phyloP scores from a whole-genome alignment of 1,139 yeast genomes.

The Saccharomyces hybrid region DNA sequence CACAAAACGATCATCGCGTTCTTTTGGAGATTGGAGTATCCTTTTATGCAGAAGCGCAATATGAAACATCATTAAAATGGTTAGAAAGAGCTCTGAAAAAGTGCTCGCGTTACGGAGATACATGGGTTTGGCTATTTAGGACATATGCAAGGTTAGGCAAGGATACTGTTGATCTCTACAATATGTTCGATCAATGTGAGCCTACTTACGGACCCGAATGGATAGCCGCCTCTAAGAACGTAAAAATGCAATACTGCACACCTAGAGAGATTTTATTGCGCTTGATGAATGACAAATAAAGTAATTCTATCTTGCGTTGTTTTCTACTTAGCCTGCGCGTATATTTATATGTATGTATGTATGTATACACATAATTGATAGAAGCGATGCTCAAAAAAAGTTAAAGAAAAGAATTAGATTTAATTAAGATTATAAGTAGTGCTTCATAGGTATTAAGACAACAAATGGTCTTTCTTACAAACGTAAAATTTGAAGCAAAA shows the following conservation, averaged over 20 bases:
- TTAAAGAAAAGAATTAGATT: not conserved
- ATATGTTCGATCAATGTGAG: conserved; percentile 36
- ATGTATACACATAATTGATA: not conserved
- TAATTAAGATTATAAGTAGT: conserved; percentile 5
- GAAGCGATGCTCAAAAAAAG: not conserved
- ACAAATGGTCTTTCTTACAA: not conserved
- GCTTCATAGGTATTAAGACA: not conserved
- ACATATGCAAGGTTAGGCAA: conserved; percentile 34
- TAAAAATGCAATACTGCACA: conserved; percentile 14
- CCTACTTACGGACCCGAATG: conserved; percentile 57
- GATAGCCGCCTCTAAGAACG: conserved; percentile 41
- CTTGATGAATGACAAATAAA: not conserved
- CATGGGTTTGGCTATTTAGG: conserved; percentile 64
- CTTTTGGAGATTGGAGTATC: conserved; percentile 58
- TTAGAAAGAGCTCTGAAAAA: conserved; percentile 57
- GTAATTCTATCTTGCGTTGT: not conserved
- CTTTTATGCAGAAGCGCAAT: conserved; percentile 63
- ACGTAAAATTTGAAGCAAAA: not conserved
- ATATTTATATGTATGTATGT: too few relatives aligned
- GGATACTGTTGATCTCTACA: conserved; percentile 30
- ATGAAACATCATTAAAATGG: conserved; percentile 64
- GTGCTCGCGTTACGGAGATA: conserved; percentile 61
- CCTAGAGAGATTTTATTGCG: conserved; percentile 12
- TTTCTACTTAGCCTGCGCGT: not conserved
- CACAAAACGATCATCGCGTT: conserved; percentile 54